These are phyloP conservation scores for Podosphaera leucotricha DNA, from an alignment of 2,329 filamentous ascomycete species.

Conservation along the genomic window DNA sequence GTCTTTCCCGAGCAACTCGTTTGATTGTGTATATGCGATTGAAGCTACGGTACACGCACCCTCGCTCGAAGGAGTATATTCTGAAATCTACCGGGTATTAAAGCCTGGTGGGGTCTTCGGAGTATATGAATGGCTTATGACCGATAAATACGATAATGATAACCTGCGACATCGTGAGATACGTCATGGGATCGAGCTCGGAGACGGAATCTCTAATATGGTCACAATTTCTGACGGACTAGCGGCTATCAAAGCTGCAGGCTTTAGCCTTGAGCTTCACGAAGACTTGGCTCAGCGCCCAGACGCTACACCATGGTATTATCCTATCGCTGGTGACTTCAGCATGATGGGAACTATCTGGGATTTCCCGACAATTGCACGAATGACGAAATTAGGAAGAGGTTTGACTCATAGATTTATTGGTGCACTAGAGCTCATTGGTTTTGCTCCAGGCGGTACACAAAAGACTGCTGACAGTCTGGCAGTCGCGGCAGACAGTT, in stretches of 20 bases:
- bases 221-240: slow-evolving; percentile 67
- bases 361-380: slow-evolving; percentile 62
- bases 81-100: slow-evolving; percentile 80
- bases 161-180: slow-evolving; percentile 77
- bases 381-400: slow-evolving; percentile 76
- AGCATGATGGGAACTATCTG: slow-evolving; percentile 57
- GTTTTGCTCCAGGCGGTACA: slow-evolving; percentile 62
- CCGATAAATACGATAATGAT: slow-evolving; percentile 76
- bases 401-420: slow-evolving; percentile 54
- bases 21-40: slow-evolving; percentile 91
- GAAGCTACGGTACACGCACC: slow-evolving; percentile 93
- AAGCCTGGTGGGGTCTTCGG: slow-evolving; percentile 93
- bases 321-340: slow-evolving; percentile 67
- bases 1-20: slow-evolving; percentile 75
- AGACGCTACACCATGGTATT: slow-evolving; percentile 78
- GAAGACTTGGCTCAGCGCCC: slow-evolving; percentile 69
- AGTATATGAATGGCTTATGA: slow-evolving; percentile 99
- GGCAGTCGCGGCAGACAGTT: slow-evolving; percentile 55
- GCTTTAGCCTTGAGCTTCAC: slow-evolving; percentile 63
- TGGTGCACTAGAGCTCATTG: slow-evolving; percentile 50
- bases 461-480: slow-evolving; percentile 87
- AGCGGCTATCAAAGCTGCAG: slow-evolving; percentile 63
- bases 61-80: slow-evolving; percentile 75
- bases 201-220: slow-evolving; percentile 97
- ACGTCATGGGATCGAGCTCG: slow-evolving; percentile 87